These are phyloP conservation scores for Colletotrichum truncatum DNA, from an alignment of 2,329 filamentous ascomycete genomes.

Conservation along the genomic window DNA sequence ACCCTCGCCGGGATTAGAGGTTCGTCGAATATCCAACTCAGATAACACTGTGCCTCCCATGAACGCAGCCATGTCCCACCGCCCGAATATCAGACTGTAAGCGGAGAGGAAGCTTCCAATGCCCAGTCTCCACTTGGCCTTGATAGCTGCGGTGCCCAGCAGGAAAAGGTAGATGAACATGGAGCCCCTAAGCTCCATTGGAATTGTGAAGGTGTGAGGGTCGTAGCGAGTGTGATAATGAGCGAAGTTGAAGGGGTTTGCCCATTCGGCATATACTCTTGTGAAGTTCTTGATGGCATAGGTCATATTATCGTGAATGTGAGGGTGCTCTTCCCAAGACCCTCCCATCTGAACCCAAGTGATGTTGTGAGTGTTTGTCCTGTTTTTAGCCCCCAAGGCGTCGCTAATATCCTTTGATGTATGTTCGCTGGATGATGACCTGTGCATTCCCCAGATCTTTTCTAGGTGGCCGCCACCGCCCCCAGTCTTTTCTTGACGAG, in stretches of 20 bases:
- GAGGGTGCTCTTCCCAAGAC: constrained; percentile 51
- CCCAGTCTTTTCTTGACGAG: neutral
- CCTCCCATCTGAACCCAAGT: constrained; percentile 49
- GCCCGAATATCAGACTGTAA: constrained; percentile 44
- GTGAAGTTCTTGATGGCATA: constrained; percentile 49
- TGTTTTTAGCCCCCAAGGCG: constrained; percentile 42
- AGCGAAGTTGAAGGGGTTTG: constrained; percentile 50
- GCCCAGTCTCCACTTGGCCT: constrained; percentile 42
- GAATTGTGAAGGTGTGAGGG: constrained; percentile 52
- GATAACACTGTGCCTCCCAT: constrained; percentile 47
- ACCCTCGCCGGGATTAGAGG: constrained; percentile 19
- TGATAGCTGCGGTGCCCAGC: constrained; percentile 47
- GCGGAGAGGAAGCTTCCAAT: constrained; percentile 40
- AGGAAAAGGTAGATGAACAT: constrained; percentile 51
- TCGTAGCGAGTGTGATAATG: constrained; percentile 51
- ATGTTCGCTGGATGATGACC: neutral
- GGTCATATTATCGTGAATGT: constrained; percentile 47
- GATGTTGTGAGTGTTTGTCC: constrained; percentile 43
- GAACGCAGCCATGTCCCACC: constrained; percentile 52
- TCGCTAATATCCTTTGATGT: neutral
- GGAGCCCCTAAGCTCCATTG: constrained; percentile 51
- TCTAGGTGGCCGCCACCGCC: neutral
- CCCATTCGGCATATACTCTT: constrained; percentile 48
- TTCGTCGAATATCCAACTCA: constrained; percentile 44
- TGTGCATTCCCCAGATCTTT: constrained; percentile 4